Percentiles rank a stretch among this genome's conserved stretches.
Conservation (phyloP, 2,329 filamentous ascomycete genomes). For the Cordyceps fumosorosea region DNA sequence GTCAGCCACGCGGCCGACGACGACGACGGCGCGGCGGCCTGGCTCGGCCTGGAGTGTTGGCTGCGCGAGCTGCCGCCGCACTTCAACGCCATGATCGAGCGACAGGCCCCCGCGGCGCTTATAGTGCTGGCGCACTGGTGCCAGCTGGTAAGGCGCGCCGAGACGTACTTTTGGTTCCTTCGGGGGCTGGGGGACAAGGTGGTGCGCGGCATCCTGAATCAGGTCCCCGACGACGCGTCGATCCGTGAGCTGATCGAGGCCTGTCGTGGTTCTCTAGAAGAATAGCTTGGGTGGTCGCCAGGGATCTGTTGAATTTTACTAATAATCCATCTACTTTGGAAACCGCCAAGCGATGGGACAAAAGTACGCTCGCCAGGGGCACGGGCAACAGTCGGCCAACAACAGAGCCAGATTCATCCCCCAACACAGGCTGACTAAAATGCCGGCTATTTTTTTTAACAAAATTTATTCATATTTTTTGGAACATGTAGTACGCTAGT, state of each 20-base stretch:
- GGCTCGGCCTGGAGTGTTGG: slow-evolving; percentile 1
- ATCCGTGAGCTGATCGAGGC: not conserved
- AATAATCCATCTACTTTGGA: too few relatives aligned
- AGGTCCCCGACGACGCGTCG: not conserved
- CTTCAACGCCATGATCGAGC: not conserved
- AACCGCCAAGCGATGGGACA: too few relatives aligned
- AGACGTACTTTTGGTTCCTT: not conserved
- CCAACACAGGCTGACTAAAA: too few relatives aligned
- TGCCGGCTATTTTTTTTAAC: too few relatives aligned
- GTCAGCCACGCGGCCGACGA: not conserved
- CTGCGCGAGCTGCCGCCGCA: not conserved
- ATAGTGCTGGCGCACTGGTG: slow-evolving; percentile 1
- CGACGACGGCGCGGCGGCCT: not conserved
- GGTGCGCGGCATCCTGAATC: not conserved
- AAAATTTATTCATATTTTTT: too few relatives aligned
- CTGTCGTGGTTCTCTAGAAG: not conserved
- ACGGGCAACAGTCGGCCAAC: too few relatives aligned
- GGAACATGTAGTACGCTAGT: too few relatives aligned
- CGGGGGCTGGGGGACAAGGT: not conserved
- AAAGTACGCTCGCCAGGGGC: too few relatives aligned
- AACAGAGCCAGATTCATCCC: too few relatives aligned
- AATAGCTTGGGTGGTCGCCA: too few relatives aligned
- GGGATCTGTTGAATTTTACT: too few relatives aligned
- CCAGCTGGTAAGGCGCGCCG: not conserved
- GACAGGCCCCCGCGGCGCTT: not conserved